Evolutionary conservation across 345 rosid species (phyloP).

Genomic region (Clarkia xantiana): DNA sequence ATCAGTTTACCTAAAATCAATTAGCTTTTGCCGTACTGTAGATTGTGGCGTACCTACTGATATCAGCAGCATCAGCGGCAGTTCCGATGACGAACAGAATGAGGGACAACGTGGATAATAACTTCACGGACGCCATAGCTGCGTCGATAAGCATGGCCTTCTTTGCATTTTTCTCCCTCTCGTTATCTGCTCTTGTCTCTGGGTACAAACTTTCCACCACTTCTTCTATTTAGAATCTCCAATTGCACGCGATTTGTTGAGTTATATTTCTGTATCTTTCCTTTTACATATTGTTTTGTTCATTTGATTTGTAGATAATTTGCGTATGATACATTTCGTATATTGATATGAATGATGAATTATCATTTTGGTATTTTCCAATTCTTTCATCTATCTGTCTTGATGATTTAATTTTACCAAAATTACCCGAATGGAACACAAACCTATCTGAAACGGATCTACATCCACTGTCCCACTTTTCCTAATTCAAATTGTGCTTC

Average conservation of each 20-base stretch:
- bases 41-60: slow-evolving; percentile 51
- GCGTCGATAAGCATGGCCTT: slow-evolving; percentile 62
- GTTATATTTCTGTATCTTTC: too few species aligned
- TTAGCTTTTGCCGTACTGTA: slow-evolving; percentile 11
- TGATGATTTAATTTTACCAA: too few species aligned
- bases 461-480: too few species aligned
- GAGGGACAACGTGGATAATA: slow-evolving; percentile 47
- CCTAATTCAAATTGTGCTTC: too few species aligned
- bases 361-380: too few species aligned
- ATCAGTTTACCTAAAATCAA: background rate
- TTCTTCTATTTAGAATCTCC: slow-evolving; percentile 35
- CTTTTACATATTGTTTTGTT: too few species aligned
- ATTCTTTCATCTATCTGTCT: too few species aligned
- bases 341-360: too few species aligned
- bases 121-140: slow-evolving; percentile 67
- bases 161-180: slow-evolving; percentile 50
- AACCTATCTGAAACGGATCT: too few species aligned
- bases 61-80: slow-evolving; percentile 70
- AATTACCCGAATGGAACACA: too few species aligned
- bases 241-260: too few species aligned
- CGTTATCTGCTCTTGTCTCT: slow-evolving; percentile 54
- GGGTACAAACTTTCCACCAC: slow-evolving; percentile 67
- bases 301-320: background rate
- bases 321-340: background rate
- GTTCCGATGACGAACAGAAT: slow-evolving; percentile 57